Evolutionary conservation across 768 basidiomycete species (phyloP), one percentile per base, ranked within the genome.

Genomic region (Russula sp.): DNA sequence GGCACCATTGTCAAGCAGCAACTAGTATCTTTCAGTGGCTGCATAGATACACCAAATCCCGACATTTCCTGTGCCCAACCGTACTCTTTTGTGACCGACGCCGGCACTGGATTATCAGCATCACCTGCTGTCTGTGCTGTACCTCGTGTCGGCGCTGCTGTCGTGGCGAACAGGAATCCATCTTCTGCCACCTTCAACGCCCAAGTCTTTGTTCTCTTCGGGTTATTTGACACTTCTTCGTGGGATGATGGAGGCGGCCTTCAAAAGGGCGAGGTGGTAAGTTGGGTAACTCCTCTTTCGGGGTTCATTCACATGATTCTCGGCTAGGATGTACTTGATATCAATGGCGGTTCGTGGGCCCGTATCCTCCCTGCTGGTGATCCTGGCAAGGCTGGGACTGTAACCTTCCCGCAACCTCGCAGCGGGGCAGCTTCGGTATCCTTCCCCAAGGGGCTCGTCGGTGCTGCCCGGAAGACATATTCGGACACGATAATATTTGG

Each of bases 401-500:
- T 75, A 7, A 68, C 78, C 20, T 88, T 81, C 70, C 91, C 91
- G 8, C 76, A 77, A 32, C 84, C 88, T 49, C 85, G 91, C 53
- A 79, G 85, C 73, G 91, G 91, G 42, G 85, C 89, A 14, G 82
- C 80, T 9, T 86, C 81, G 1, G 72, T 89, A 42, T 83, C 88
- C 6, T 84, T 76, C 69, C 65, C 70, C 22, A 64, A 73, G 57
- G 77, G 81, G 2, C 77, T 91, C 8, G 85, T 89, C 8, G 89
- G 89, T 8, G 66, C 68, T 7, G 73, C 78, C 44, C 78, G 82
- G 27, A 71, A 69, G 27, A 68, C 68, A 20, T 82, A 80, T 20
- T 78, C 88, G 31, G 91, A 93, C 70, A 87, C 83, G 18, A 79
- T 93, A 50, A 82, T 92, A 10, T 93, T 90, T 66, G 91, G 91